Conservation (phyloP, 129 eudicot species). For the Lonicera japonica region DNA sequence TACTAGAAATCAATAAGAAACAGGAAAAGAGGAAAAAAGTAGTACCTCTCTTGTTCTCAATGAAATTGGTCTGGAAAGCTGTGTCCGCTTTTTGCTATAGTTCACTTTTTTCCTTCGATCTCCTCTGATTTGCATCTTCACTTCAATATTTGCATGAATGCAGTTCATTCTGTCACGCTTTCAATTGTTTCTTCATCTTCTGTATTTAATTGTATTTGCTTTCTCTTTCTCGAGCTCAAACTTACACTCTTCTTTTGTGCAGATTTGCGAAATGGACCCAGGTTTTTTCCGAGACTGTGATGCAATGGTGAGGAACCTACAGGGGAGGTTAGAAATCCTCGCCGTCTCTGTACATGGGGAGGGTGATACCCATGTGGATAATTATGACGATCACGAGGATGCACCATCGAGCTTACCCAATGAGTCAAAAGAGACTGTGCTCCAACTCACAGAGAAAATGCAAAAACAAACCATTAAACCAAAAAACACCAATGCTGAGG, state of each 20-base stretch:
- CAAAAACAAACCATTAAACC: constrained; percentile 43
- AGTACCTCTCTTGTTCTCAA: neutral
- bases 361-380: constrained; percentile 62
- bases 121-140: neutral
- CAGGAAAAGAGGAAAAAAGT: neutral
- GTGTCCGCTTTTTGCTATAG: neutral
- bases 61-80: neutral
- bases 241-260: constrained; percentile 16
- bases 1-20: neutral
- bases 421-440: constrained; percentile 20
- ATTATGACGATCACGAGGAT: constrained; percentile 64
- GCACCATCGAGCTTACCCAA: constrained; percentile 28
- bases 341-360: constrained; percentile 83
- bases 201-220: neutral
- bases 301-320: constrained; percentile 62
- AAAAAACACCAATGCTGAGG: constrained; percentile 22
- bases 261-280: constrained; percentile 92
- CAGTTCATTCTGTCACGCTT: too few species aligned
- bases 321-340: constrained; percentile 79
- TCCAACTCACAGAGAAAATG: constrained; percentile 45
- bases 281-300: constrained; percentile 83
- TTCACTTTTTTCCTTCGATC: neutral
- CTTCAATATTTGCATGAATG: neutral
- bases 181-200: too few species aligned
- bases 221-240: neutral